Evolutionary conservation across 2,329 filamentous ascomycete genomes (phyloP), one percentile per base, ranked within the genome.

Genomic region (Zymoseptoria tritici): DNA sequence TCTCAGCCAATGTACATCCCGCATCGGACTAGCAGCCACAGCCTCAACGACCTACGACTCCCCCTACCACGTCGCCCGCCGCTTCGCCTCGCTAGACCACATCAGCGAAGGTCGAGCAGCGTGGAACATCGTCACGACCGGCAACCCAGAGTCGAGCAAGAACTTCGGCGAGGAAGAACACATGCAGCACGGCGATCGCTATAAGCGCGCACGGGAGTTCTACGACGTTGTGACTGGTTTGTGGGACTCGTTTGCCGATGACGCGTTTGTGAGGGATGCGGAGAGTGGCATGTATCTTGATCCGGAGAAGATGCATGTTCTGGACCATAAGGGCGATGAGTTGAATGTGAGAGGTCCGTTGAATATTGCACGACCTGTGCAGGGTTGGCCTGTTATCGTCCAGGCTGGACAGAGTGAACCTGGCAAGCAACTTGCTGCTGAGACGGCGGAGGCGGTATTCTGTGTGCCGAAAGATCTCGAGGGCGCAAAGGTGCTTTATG

Each of bases 71-170:
- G 66, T 77, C 8, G 75, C 75, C 3, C 63, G 73, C 8, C 61
- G 71, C 2, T 75, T 75, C 55, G 67, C 72, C 2, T 73, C 72
- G 0, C 63, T 76, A n/a, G 74, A 76, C 56, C 74, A 77, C 50
- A 62, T 76, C 4, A 73, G 69, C 2, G 68, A 71, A 11, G 75
- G 75, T 0, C 59, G 73, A 4, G 68, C 76, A 5, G 76, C 71
- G 0, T 81, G 79, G 80, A 82, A 82, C 55, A 78, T 81, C 42
- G 80, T 82, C 0, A 82, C 80, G 0, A 77, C 74, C 2, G 79
- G 80, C 58, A 71, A 79, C 5, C 77, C 79, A 16, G 76, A 75
- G 8, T 75, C 78, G 9, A 76, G 78, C 7, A 71, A 76, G n/a
- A 80, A 79, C 49, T 76, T 79, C 55, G 78, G 78, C 2, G 66